Base-by-base conservation (phyloP, 2,329 filamentous ascomycete genomes). In the Penicillium brasilianum region DNA sequence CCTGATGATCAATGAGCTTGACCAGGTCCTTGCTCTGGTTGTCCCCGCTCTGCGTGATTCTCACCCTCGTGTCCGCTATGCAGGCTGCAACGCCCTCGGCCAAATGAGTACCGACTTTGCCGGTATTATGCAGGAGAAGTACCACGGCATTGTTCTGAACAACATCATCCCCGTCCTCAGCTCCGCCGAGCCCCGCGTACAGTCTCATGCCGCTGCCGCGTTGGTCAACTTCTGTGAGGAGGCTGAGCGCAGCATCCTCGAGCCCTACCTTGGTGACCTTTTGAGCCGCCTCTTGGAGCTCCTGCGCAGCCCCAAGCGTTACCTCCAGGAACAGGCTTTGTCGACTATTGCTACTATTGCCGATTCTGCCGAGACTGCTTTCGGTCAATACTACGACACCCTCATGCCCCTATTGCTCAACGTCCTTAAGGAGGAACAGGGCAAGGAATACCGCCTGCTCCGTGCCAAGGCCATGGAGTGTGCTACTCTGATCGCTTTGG, bases 31-130 rank as follows among this genome's bases (percentile, higher is more conserved):
- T 51, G 92, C 96, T 66, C 85, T 99, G 58, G 94, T 99, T n/a
- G 88, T 97, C 53, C 95, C 95, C 16, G 91, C 94, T 37, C 84
- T 99, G 37, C 88, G 90, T 70, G 94, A 99, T 74, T 86, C 90
- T 41, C 95, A 99, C 74, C 91, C 95, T 43, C 91, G 95, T 74
- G 95, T 99, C 58, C 90, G 94, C 71, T 99, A 96, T 89, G 95
- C 95, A 55, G 95, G 93, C 36, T 99, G 95, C 82, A 98, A 99
- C 74, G 95, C 95, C 44, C 85, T 99, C n/a, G 95, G 95, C 30
- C 95, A 99, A 78, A 99, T 99, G 95, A 98, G 94, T 81, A 99
- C 95, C 34, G 95, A 99, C 74, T 99, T 99, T 77, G 94, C 96
- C 13, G 93, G 93, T 13, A 96, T 91, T 11, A 98, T 99, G 94